These are phyloP conservation scores for Podospora tetraspora DNA, from an alignment of 495 filamentous ascomycete genomes.

Conservation along the genomic window DNA sequence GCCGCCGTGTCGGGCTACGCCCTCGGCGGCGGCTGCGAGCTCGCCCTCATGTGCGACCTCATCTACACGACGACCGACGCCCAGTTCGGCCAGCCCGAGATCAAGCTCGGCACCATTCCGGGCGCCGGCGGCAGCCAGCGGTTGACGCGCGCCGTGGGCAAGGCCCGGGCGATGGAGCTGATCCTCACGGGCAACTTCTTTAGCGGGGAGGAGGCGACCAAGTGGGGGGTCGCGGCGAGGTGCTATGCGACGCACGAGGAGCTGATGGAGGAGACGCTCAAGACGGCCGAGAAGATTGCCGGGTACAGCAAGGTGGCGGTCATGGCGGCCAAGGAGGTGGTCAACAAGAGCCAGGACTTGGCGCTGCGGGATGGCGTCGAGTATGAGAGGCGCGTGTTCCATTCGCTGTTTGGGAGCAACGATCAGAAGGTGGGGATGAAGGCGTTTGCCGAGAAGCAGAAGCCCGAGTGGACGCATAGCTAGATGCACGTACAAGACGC, in stretches of 20 bases:
- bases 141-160: constrained; percentile 82
- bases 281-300: constrained; percentile 85
- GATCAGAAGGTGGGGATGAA: constrained; percentile 98
- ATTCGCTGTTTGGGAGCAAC: constrained; percentile 82
- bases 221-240: constrained; percentile 85
- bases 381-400: constrained; percentile 89
- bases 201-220: constrained; percentile 69
- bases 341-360: constrained; percentile 93
- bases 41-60: constrained; percentile 96
- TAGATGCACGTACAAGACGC: constrained; percentile 34
- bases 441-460: constrained; percentile 91
- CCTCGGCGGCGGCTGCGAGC: constrained; percentile 90
- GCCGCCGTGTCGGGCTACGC: constrained; percentile 92
- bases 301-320: constrained; percentile 72
- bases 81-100: constrained; percentile 93
- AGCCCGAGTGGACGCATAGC: constrained; percentile 83
- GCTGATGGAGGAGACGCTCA: constrained; percentile 69
- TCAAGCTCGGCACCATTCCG: constrained; percentile 87
- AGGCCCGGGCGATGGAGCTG: constrained; percentile 87
- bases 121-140: constrained; percentile 89
- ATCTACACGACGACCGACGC: constrained; percentile 79
- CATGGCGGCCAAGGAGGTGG: constrained; percentile 92
- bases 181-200: constrained; percentile 84
- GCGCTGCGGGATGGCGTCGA: constrained; percentile 84
- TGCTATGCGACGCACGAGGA: constrained; percentile 77